Evolutionary conservation across 805 yeast genomes (phyloP), one percentile per base, ranked within the genome.

Genomic region (Candida loeiensis): DNA sequence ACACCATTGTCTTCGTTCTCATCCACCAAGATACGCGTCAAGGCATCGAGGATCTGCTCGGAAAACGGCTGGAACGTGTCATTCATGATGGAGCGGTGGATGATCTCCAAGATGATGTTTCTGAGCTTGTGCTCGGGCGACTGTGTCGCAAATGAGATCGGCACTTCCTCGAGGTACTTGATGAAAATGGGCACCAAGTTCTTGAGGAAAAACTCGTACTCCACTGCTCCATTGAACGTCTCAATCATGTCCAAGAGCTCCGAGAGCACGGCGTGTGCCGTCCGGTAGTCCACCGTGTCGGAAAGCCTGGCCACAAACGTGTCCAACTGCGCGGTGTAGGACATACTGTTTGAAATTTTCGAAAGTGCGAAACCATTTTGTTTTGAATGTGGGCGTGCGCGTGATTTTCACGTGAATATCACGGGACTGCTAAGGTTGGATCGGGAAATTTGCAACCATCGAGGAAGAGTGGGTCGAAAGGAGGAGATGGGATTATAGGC

Each of bases 1-100:
- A 89, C 87, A 37, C 98, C 98, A 58, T 93, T 93, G 45, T 90
- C 97, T 60, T 95, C 99, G 58, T 93, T 93, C 55, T 95, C 99
- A 12, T 66, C 70, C 14, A 75, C 77, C 43, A 91, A 67, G 11
- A 84, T 65, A 16, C 67, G 59, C 51, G 81, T 77, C 39, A 91
- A 64, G 7, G 72, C 64, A 25, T 77, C 81, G 51, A 85, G 66
- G 14, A 88, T 72, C 26, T 70, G 71, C 24, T 65, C 64, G 1
- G 90, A 80, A 57, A 80, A 80, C 0, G 85, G 85, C 54, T 82
- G 83, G 54, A 88, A 79, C 2, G 82, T 74, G 25, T 89, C 96
- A 55, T 85, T 89, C 70, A 85, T 79, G 41, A 86, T 88, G 31
- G 89, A 73, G 35, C 96, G 73, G 52, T 86, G 89, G 11, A 91